phyloP scores from a whole-genome alignment of 2,329 filamentous ascomycete species.

The Pyricularia sp. region DNA sequence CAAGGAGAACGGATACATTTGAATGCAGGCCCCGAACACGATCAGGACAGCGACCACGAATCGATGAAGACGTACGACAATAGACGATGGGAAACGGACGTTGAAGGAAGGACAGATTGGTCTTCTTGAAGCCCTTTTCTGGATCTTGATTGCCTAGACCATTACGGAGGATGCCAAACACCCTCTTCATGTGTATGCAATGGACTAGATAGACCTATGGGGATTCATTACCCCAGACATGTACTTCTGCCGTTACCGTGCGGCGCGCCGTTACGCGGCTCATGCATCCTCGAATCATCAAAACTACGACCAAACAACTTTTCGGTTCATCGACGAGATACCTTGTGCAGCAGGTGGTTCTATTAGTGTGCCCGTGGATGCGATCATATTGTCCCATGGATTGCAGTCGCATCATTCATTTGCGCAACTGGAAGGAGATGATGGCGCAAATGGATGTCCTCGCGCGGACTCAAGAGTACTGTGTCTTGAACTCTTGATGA shows the following conservation, averaged over 20 bases:
- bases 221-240: not conserved
- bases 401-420: not conserved
- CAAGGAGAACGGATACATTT: slow-evolving; percentile 1
- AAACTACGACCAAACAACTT: not conserved
- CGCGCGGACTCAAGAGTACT: not conserved
- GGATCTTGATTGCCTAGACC: slow-evolving; percentile 4
- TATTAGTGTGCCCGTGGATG: not conserved
- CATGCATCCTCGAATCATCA: not conserved
- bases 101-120: not conserved
- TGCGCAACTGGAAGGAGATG: not conserved
- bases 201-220: slow-evolving; percentile 5
- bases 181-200: slow-evolving; percentile 3
- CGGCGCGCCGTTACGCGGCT: not conserved
- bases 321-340: not conserved
- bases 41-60: not conserved
- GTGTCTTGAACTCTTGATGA: not conserved
- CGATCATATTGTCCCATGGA: too few relatives aligned
- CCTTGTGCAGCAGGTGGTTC: not conserved
- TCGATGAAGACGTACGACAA: not conserved
- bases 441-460: not conserved
- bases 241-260: not conserved
- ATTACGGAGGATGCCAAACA: slow-evolving; percentile 6
- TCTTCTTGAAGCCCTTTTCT: not conserved
- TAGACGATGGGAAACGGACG: not conserved
- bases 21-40: not conserved